Conservation (phyloP, 345 rosid genomes). For the Bruguiera parviflora region DNA sequence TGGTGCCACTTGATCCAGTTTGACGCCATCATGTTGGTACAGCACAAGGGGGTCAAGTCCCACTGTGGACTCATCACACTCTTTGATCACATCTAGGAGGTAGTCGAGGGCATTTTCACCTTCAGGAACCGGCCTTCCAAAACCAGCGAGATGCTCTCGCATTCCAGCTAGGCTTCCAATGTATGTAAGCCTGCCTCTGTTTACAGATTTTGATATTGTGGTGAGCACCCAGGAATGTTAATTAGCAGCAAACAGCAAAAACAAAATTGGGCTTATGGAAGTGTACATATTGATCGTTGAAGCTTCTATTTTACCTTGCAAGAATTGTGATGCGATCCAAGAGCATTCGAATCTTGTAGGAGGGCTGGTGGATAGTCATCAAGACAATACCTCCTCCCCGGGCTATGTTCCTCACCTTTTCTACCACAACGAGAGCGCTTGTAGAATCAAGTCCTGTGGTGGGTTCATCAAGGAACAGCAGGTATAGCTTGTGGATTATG, state of each 20-base stretch:
- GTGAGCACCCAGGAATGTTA: neutral
- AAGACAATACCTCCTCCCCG: slow-evolving; percentile 63
- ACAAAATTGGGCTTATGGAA: neutral
- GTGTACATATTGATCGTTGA: too few relatives aligned
- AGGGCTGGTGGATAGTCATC: slow-evolving; percentile 78
- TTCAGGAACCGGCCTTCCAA: slow-evolving; percentile 67
- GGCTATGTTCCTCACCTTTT: slow-evolving; percentile 75
- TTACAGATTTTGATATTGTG: slow-evolving; percentile 3
- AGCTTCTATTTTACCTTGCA: slow-evolving; percentile 11
- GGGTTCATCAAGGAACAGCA: slow-evolving; percentile 82
- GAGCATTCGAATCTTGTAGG: slow-evolving; percentile 50
- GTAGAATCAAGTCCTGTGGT: slow-evolving; percentile 89
- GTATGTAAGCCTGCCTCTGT: slow-evolving; percentile 52
- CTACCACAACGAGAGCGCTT: slow-evolving; percentile 75
- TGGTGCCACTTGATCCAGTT: slow-evolving; percentile 49
- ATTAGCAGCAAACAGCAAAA: neutral
- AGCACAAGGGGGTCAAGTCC: slow-evolving; percentile 60
- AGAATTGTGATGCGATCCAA: slow-evolving; percentile 46
- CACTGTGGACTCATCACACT: slow-evolving; percentile 55
- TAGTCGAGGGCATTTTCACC: slow-evolving; percentile 71
- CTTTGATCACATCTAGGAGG: slow-evolving; percentile 69
- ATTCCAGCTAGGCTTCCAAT: slow-evolving; percentile 52
- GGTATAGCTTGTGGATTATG: slow-evolving; percentile 73
- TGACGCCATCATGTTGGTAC: slow-evolving; percentile 53
- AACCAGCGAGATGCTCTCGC: slow-evolving; percentile 50